phyloP scores from a whole-genome alignment of 345 rosid genomes.

The Trapa bicornis region DNA sequence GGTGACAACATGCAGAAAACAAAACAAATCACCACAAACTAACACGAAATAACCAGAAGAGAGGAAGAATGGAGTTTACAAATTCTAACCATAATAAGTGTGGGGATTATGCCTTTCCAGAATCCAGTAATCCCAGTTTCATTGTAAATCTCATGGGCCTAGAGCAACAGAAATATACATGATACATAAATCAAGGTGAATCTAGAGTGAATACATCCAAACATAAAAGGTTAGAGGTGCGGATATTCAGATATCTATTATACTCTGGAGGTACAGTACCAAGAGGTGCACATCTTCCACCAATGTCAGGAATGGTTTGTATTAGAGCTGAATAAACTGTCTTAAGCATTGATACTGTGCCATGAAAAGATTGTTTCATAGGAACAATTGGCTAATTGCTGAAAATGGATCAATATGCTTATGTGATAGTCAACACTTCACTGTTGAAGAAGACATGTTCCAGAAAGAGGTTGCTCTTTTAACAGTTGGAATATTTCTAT shows the following conservation, averaged over 20 bases:
- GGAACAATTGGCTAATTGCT: not conserved
- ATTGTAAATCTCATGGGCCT: conserved; percentile 43
- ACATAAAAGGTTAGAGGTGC: not conserved
- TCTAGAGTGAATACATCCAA: not conserved
- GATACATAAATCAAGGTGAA: not conserved
- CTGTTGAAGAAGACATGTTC: not conserved
- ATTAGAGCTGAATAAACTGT: too few species aligned
- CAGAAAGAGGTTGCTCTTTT: not conserved
- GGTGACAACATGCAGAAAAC: not conserved
- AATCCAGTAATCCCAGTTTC: conserved; percentile 57
- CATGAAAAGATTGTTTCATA: not conserved
- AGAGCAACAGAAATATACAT: not conserved
- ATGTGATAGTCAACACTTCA: not conserved
- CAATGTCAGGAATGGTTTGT: too few species aligned
- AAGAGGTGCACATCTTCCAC: too few species aligned
- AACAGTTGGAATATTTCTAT: not conserved
- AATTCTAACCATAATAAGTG: conserved; percentile 53
- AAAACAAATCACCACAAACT: not conserved
- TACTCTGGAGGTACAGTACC: too few species aligned
- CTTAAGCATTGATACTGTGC: too few species aligned
- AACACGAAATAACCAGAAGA: not conserved
- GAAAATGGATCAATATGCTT: not conserved
- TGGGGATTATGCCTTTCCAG: conserved; percentile 69
- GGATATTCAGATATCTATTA: not conserved
- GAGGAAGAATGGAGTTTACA: conserved; percentile 5